Evolutionary conservation across 495 filamentous ascomycete species (phyloP).

Genomic region (Lophiotrema nucula): DNA sequence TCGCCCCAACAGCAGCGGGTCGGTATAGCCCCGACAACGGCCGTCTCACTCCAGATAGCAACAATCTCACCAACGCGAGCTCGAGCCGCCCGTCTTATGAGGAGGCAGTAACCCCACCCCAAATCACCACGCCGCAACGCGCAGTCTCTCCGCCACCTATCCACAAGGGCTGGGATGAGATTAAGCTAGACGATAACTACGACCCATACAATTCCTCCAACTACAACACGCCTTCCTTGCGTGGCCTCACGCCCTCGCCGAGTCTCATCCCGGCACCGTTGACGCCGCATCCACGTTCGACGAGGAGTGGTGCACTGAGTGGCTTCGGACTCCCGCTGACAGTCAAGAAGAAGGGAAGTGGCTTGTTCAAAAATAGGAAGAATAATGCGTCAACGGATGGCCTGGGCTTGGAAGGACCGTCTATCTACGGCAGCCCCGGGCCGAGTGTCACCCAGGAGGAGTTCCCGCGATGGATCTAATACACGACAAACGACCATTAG

Average conservation of each 20-base stretch:
- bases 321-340: constrained; percentile 15
- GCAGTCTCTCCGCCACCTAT: constrained; percentile 1
- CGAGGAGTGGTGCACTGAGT: constrained; percentile 1
- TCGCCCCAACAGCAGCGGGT: not conserved
- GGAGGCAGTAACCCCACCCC: not conserved
- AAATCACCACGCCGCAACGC: not conserved
- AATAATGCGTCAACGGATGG: not conserved
- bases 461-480: too few relatives aligned
- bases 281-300: not conserved
- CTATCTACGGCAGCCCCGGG: not conserved
- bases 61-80: not conserved
- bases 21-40: not conserved
- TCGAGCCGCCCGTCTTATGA: not conserved
- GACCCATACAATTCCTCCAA: too few relatives aligned
- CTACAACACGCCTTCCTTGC: not conserved
- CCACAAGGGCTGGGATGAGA: constrained; percentile 29
- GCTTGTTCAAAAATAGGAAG: too few relatives aligned
- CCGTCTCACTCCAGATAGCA: not conserved
- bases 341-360: constrained; percentile 3
- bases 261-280: not conserved
- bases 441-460: not conserved
- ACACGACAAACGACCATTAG: too few relatives aligned
- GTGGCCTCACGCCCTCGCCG: not conserved
- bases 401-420: constrained; percentile 1
- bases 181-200: constrained; percentile 11